A percentile compares a stretch with the other conserved stretches of the same genome.
phyloP scores from a whole-genome alignment of 306 rosid genomes.

The Prinsepia uniflora region DNA sequence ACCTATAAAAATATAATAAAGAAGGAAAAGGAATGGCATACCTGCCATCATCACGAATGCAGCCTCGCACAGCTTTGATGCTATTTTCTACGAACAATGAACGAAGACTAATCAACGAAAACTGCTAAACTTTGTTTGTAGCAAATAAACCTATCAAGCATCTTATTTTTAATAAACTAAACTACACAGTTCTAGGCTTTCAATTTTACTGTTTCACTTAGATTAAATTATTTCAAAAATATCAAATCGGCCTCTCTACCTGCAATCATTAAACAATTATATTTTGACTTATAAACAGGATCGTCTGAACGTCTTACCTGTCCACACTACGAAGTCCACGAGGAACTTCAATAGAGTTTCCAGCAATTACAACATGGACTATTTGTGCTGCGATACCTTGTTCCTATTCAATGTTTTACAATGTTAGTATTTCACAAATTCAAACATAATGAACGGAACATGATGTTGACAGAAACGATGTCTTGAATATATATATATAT shows the following conservation, averaged over 20 bases:
- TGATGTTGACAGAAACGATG: constrained; percentile 25
- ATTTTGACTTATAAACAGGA: background rate
- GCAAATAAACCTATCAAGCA: background rate
- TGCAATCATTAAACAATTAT: background rate
- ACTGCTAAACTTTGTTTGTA: background rate
- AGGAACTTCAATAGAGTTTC: constrained; percentile 79
- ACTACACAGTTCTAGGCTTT: background rate
- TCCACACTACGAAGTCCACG: constrained; percentile 63
- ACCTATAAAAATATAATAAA: background rate
- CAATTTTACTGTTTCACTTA: background rate
- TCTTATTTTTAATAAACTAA: background rate
- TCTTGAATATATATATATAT: too few relatives aligned
- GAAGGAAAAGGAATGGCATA: constrained; percentile 10
- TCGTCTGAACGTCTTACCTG: constrained; percentile 52
- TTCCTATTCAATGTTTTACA: constrained; percentile 51
- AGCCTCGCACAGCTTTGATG: constrained; percentile 76
- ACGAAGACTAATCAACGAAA: constrained; percentile 16
- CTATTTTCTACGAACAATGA: constrained; percentile 53
- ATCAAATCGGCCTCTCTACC: background rate
- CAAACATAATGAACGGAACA: constrained; percentile 18
- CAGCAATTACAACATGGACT: constrained; percentile 75
- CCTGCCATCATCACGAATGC: constrained; percentile 91
- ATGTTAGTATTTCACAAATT: constrained; percentile 27
- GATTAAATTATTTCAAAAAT: background rate
- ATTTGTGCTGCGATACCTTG: constrained; percentile 81